Evolutionary conservation across 768 basidiomycete species (phyloP), one percentile per base, ranked within the genome.

Genomic region (Pleurotus salmoneostramineus): DNA sequence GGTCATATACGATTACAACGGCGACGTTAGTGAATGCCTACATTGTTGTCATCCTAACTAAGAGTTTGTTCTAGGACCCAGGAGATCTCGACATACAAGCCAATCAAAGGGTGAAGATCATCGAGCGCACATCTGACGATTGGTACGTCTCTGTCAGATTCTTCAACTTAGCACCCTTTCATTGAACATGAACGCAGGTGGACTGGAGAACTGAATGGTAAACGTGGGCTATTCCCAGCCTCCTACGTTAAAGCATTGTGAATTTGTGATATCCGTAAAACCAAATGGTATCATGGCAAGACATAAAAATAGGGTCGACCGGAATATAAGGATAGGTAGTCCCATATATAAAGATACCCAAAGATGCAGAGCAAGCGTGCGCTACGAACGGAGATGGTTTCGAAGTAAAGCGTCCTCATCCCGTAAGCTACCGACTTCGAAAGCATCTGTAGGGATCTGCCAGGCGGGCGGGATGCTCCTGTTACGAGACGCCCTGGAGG

Each of bases 1-100:
- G 63, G 91, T 76, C 4, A 63, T 90, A 69, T 93, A 92, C 65
- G 89, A 89, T 59, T 93, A 89, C 72, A 72, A 72, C 44, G 85
- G 89, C 51, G 73, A 74, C 63, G 90, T 91, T 62, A 42, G 60
- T 48, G 11, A 33, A 50, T 34, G 21, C 44, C 15, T 59, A 33
- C 33, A 15, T 7, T 6, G 15, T 15, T 21, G 27, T 10, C 50
- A n/a, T 3, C 17, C 15, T 7, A 10, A 8, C 8, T 40, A 40
- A n/a, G 37, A 40, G 2, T n/a, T n/a, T 2, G 37, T n/a, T 56
- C 35, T 57, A 92, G 90, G 90, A 91, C 60, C 68, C 84, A 14
- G 85, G 79, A 5, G 91, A 93, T 74, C 72, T 93, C 35, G 67
- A 72, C 37, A 73, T 93, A 57, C 73, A 76, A 44, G 82, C 78